Percentiles rank a stretch among this genome's conserved stretches.
phyloP scores from a whole-genome alignment of 495 filamentous ascomycete species.

The Saxispiralis lemnorum region DNA sequence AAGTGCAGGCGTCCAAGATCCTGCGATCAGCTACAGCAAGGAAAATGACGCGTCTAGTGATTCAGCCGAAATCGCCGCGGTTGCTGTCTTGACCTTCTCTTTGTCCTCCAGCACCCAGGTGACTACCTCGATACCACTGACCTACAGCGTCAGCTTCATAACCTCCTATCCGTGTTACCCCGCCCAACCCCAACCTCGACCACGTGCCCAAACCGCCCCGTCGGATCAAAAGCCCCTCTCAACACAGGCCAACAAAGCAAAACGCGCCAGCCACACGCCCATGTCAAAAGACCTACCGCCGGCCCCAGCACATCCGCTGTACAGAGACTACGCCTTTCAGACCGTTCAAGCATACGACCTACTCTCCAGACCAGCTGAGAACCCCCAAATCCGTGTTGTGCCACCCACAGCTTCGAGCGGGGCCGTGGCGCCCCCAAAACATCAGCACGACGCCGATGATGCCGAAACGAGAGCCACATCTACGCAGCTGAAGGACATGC shows the following conservation, averaged over 20 bases:
- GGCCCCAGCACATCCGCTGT: slow-evolving; percentile 20
- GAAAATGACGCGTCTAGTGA: neutral
- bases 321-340: slow-evolving; percentile 17
- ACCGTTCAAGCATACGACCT: slow-evolving; percentile 15
- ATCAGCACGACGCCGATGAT: neutral
- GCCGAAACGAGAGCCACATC: neutral
- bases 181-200: slow-evolving; percentile 2
- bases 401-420: too few species aligned
- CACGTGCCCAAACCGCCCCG: neutral
- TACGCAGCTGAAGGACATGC: too few species aligned
- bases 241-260: neutral
- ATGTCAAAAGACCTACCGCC: slow-evolving; percentile 1
- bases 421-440: too few species aligned
- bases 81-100: slow-evolving; percentile 20
- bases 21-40: too few species aligned
- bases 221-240: slow-evolving; percentile 9
- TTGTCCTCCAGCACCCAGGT: slow-evolving; percentile 8
- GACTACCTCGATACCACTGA: slow-evolving; percentile 11
- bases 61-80: neutral
- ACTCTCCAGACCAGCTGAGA: slow-evolving; percentile 3
- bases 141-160: slow-evolving; percentile 22
- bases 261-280: neutral
- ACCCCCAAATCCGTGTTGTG: too few species aligned
- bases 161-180: slow-evolving; percentile 22
- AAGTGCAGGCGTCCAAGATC: too few species aligned